Percentiles rank a stretch among this genome's conserved stretches.
Conservation (phyloP, 164 flowering plant species). For the Chimonanthus salicifolius region DNA sequence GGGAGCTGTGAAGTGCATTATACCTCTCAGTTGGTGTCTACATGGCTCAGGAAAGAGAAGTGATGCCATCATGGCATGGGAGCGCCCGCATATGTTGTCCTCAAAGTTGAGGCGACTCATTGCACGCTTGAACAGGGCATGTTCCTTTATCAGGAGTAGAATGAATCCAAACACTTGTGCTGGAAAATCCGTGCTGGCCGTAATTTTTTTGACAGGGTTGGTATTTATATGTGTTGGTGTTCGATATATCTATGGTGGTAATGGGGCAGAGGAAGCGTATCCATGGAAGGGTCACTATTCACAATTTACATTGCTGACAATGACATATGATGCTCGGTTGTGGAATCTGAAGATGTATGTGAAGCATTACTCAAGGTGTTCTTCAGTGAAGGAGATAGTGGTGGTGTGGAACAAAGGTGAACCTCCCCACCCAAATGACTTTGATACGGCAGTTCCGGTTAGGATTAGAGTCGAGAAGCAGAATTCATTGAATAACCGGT, state of each 20-base stretch:
- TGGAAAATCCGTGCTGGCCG: slow-evolving; percentile 40
- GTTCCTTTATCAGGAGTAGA: slow-evolving; percentile 35
- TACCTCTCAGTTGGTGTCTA: slow-evolving; percentile 65
- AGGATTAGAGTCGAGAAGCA: slow-evolving; percentile 62
- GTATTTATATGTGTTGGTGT: slow-evolving; percentile 53
- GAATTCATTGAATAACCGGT: slow-evolving; percentile 87
- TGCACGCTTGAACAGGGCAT: slow-evolving; percentile 56
- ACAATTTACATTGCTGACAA: slow-evolving; percentile 81
- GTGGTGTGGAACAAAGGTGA: slow-evolving; percentile 92
- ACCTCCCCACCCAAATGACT: slow-evolving; percentile 51
- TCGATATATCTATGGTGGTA: slow-evolving; percentile 66
- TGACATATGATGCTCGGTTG: slow-evolving; percentile 89
- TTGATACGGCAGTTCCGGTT: slow-evolving; percentile 82
- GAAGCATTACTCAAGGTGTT: slow-evolving; percentile 86
- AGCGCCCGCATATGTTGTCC: slow-evolving; percentile 35
- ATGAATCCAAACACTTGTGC: slow-evolving; percentile 48
- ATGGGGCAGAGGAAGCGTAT: slow-evolving; percentile 76
- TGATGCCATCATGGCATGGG: slow-evolving; percentile 47
- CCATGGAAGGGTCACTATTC: slow-evolving; percentile 61
- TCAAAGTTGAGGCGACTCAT: slow-evolving; percentile 57
- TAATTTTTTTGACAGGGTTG: slow-evolving; percentile 38
- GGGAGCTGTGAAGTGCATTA: slow-evolving; percentile 66
- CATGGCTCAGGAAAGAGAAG: slow-evolving; percentile 54
- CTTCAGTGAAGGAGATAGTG: slow-evolving; percentile 85
- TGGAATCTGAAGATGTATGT: slow-evolving; percentile 93